Evolutionary conservation across 2,329 filamentous ascomycete species (phyloP).

Genomic region (Harringtonia aguacate): DNA sequence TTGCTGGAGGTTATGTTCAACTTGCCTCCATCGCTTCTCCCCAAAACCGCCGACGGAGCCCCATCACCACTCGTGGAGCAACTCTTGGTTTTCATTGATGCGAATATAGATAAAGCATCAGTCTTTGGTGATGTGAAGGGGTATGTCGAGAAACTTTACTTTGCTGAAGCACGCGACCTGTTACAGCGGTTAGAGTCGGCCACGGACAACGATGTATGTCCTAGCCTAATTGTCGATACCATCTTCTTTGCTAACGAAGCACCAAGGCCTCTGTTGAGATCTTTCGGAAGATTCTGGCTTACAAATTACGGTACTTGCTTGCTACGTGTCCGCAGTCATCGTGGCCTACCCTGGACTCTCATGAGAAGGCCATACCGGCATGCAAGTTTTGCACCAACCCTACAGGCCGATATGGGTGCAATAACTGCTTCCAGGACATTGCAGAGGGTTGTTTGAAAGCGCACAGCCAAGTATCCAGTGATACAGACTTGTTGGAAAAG

Average conservation of each 20-base stretch:
- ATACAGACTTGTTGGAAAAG: constrained; percentile 11
- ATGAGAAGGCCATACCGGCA: neutral
- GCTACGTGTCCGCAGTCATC: constrained; percentile 26
- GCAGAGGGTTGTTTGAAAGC: constrained; percentile 11
- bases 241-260: neutral
- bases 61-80: constrained; percentile 19
- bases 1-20: constrained; percentile 20
- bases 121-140: constrained; percentile 35
- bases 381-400: constrained; percentile 14
- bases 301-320: constrained; percentile 34
- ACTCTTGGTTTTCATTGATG: constrained; percentile 21
- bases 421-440: constrained; percentile 10
- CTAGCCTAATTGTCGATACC: neutral
- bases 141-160: constrained; percentile 30
- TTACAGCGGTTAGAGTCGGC: constrained; percentile 15
- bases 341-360: neutral
- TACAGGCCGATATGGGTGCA: constrained; percentile 1
- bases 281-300: constrained; percentile 21
- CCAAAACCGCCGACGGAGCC: constrained; percentile 3
- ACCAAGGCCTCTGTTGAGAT: neutral
- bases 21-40: constrained; percentile 13
- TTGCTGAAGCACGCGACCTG: constrained; percentile 28
- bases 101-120: constrained; percentile 19
- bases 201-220: neutral
- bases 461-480: constrained; percentile 14